Evolutionary conservation across 2,329 filamentous ascomycete genomes (phyloP).

Genomic region (Colletotrichum sansevieriae): DNA sequence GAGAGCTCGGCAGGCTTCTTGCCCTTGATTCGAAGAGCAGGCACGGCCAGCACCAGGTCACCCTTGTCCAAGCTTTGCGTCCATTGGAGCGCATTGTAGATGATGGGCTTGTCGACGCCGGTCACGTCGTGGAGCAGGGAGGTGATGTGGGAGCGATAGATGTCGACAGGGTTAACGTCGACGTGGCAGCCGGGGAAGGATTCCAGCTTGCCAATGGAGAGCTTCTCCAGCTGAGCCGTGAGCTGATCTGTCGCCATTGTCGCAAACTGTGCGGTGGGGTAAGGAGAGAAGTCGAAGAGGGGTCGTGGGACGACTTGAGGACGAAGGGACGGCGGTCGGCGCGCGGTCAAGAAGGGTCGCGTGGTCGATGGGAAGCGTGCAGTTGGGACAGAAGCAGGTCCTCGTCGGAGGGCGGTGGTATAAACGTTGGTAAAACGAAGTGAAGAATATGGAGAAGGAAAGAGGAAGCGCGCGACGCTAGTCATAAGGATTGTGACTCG

Average conservation of each 20-base stretch:
- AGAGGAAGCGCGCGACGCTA: slow-evolving; percentile 37
- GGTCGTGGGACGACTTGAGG: slow-evolving; percentile 27
- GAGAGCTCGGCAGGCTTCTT: slow-evolving; percentile 74
- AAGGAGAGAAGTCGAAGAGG: slow-evolving; percentile 2
- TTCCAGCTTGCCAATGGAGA: slow-evolving; percentile 52
- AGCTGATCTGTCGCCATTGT: slow-evolving; percentile 49
- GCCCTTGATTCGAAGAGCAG: slow-evolving; percentile 83
- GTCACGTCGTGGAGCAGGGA: slow-evolving; percentile 76
- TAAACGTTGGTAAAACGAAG: slow-evolving; percentile 30
- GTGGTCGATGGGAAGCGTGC: slow-evolving; percentile 14
- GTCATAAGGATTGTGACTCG: slow-evolving; percentile 37
- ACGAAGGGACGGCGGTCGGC: slow-evolving; percentile 13
- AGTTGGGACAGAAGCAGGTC: slow-evolving; percentile 15
- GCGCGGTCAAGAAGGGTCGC: slow-evolving; percentile 24
- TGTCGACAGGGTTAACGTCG: slow-evolving; percentile 80
- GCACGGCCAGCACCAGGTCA: slow-evolving; percentile 82
- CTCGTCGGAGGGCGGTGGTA: slow-evolving; percentile 26
- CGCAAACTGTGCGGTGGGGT: slow-evolving; percentile 25
- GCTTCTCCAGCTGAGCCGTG: slow-evolving; percentile 50
- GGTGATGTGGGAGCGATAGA: slow-evolving; percentile 84
- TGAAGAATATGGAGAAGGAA: slow-evolving; percentile 32
- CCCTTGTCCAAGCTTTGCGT: slow-evolving; percentile 85
- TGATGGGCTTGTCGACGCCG: slow-evolving; percentile 76
- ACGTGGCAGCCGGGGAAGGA: slow-evolving; percentile 72
- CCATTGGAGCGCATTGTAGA: slow-evolving; percentile 84